These are phyloP conservation scores for Monosporascus cannonballus DNA, from an alignment of 2,329 filamentous ascomycete species.

Conservation along the genomic window DNA sequence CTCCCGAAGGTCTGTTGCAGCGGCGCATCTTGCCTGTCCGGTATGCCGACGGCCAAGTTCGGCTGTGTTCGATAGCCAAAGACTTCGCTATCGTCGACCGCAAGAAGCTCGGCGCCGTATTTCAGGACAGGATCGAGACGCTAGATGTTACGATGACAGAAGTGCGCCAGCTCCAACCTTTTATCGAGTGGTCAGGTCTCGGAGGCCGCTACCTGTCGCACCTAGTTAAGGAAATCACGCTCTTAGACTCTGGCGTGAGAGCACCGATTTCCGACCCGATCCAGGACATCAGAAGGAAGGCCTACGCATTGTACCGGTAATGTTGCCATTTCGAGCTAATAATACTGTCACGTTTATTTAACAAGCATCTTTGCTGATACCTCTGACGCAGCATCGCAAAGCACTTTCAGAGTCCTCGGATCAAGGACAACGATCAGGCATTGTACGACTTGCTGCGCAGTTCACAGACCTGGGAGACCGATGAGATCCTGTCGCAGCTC, in stretches of 20 bases:
- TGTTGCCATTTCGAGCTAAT: slow-evolving; percentile 3
- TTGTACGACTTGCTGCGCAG: slow-evolving; percentile 19
- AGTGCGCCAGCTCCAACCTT: slow-evolving; percentile 19
- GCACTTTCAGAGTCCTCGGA: slow-evolving; percentile 20
- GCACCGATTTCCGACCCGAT: slow-evolving; percentile 13
- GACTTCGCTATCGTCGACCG: slow-evolving; percentile 31
- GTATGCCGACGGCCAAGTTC: slow-evolving; percentile 9
- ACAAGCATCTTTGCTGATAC: neutral
- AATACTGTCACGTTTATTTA: neutral
- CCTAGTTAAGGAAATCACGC: slow-evolving; percentile 27
- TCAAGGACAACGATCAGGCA: slow-evolving; percentile 1
- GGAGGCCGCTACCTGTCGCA: slow-evolving; percentile 26
- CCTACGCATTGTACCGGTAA: slow-evolving; percentile 28
- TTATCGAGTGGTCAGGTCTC: slow-evolving; percentile 29
- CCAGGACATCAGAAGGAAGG: slow-evolving; percentile 23
- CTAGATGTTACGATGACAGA: slow-evolving; percentile 32
- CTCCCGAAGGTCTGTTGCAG: neutral
- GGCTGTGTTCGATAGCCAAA: neutral
- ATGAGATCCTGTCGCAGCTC: slow-evolving; percentile 23
- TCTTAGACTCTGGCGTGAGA: slow-evolving; percentile 10
- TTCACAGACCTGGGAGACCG: slow-evolving; percentile 23
- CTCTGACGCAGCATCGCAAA: slow-evolving; percentile 18
- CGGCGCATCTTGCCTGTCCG: slow-evolving; percentile 20
- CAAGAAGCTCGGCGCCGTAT: slow-evolving; percentile 19
- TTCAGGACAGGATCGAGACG: slow-evolving; percentile 22